Base-by-base conservation (phyloP, 176 grass and related monocot species). In the Oryza officinalis region DNA sequence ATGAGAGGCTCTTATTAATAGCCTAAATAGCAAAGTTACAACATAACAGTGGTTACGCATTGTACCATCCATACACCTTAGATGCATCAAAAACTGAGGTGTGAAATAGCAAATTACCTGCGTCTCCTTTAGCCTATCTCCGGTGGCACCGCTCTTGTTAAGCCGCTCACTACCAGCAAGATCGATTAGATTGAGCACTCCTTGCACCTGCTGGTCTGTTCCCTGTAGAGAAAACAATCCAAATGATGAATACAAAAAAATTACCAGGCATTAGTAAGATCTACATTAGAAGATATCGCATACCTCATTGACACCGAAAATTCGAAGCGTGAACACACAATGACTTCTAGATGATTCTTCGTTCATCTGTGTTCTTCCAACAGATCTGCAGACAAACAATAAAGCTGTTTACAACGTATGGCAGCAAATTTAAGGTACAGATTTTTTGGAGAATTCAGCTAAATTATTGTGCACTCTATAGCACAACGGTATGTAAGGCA, bases 311-410 rank as follows among this genome's bases (percentile, higher is more conserved):
- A 88, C 69, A 72, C 96, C 96, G 30, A 80, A 84, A 37, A 99
- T 99, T 35, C 91, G 65, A 52, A 99, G 83, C 23, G 93, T 99
- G 67, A 99, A 99, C 26, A 99, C 93, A 82, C 92, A 96, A 52
- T 99, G 96, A 63, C 96, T 99, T 89, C 96, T 86, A 8, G 96
- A 99, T 22, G 93, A 99, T 72, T 96, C 89, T 40, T 99, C 96
- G 32, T 99, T 99, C 91, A 94, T 94, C 26, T 96, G 91, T 69
- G 96, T 99, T 85, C 74, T 89, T 15, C 83, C 93, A 66, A 99
- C 89, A 15, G 96, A 99, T 69, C 96, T 99, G 76, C 23, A 80
- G 63, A 85, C 45, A 27, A 74, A 41, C 41, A 71, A 72, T 17
- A 10, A 27, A 72, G 41, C 25, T 46, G 15, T 25, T 25, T 40